Conservation (phyloP, 352 stramenopile genomes). For the Blastocystis sp. region DNA sequence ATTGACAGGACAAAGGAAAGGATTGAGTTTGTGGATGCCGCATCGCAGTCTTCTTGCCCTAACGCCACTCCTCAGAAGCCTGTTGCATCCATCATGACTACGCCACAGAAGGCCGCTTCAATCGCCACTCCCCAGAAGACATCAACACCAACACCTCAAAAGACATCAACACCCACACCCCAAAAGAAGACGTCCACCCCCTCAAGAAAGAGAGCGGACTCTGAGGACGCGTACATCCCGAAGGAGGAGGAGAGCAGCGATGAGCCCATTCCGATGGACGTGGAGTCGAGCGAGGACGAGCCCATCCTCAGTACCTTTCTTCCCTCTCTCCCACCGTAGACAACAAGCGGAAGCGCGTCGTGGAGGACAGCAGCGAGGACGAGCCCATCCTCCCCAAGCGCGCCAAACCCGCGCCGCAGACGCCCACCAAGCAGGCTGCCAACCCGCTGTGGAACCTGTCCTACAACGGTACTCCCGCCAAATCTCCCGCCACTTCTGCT, state of each 20-base stretch:
- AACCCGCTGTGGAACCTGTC: constrained; percentile 70
- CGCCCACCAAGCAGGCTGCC: constrained; percentile 72
- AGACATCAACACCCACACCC: background rate
- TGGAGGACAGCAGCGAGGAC: constrained; percentile 73
- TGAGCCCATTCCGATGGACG: constrained; percentile 36
- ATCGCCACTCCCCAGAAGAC: background rate
- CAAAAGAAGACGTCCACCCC: background rate
- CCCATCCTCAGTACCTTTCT: background rate
- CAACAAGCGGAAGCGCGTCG: constrained; percentile 69
- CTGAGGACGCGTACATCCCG: constrained; percentile 63
- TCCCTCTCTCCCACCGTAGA: background rate
- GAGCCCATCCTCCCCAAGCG: constrained; percentile 75
- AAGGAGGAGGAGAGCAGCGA: constrained; percentile 66
- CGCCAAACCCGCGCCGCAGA: constrained; percentile 55
- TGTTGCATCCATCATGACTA: background rate
- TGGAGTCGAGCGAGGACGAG: constrained; percentile 69
- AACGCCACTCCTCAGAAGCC: background rate
- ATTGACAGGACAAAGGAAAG: constrained; percentile 67
- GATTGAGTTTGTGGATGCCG: constrained; percentile 41
- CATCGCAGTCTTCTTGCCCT: background rate
- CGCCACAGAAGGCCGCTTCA: background rate
- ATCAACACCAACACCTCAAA: background rate
- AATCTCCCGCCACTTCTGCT: background rate
- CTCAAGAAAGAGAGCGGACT: constrained; percentile 19
- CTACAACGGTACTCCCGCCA: constrained; percentile 70